These are phyloP conservation scores for Ustilago shanxiensis DNA, from an alignment of 1,284 basidiomycete species.

Conservation along the genomic window DNA sequence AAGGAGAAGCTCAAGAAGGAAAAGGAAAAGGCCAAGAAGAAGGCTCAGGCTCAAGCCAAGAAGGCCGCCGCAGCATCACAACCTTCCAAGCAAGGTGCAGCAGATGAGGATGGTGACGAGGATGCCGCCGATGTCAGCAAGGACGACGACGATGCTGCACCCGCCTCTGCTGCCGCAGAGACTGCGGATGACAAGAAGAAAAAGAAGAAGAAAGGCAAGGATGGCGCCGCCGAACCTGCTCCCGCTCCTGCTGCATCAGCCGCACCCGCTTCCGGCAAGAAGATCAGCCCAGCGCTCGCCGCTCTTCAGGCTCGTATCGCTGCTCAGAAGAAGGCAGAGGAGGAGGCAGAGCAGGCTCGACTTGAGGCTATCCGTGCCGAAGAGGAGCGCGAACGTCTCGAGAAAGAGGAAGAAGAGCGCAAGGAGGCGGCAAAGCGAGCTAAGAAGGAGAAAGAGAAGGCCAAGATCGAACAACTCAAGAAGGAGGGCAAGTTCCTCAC, in stretches of 20 bases:
- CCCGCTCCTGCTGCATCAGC: constrained; percentile 46
- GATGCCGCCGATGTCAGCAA: constrained; percentile 25
- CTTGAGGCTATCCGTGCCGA: constrained; percentile 60
- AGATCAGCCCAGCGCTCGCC: constrained; percentile 63
- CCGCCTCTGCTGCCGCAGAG: constrained; percentile 20
- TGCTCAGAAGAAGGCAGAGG: constrained; percentile 68
- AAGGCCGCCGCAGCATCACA: constrained; percentile 37
- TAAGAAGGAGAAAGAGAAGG: constrained; percentile 68
- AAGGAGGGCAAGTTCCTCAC: constrained; percentile 70
- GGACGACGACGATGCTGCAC: constrained; percentile 52
- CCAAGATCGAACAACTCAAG: constrained; percentile 67
- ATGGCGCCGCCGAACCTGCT: constrained; percentile 39
- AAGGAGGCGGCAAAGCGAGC: constrained; percentile 66
- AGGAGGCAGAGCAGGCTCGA: constrained; percentile 62
- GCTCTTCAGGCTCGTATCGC: constrained; percentile 67
- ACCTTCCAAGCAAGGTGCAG: constrained; percentile 43
- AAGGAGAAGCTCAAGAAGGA: constrained; percentile 70
- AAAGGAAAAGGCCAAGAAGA: constrained; percentile 68
- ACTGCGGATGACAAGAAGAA: constrained; percentile 49
- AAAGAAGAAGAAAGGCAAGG: constrained; percentile 67
- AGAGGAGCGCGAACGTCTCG: constrained; percentile 67
- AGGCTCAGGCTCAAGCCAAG: constrained; percentile 65
- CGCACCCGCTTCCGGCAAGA: constrained; percentile 56
- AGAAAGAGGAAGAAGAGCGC: constrained; percentile 66
- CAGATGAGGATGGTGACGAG: constrained; percentile 23